Evolutionary conservation across 2,329 filamentous ascomycete genomes (phyloP).

Genomic region (Aureobasidium sp.): DNA sequence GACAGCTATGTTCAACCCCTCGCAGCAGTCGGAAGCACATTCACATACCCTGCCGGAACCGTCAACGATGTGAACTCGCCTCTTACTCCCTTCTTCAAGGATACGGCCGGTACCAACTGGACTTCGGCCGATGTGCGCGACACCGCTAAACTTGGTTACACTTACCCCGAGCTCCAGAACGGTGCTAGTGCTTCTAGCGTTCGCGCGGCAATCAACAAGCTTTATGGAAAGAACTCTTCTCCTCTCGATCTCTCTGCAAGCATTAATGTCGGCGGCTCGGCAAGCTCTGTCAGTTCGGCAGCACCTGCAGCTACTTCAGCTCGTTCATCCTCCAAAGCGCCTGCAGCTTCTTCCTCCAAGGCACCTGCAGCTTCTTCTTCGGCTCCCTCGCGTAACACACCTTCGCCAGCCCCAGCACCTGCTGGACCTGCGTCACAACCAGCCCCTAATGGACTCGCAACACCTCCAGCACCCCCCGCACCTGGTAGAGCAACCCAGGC

Average conservation of each 20-base stretch:
- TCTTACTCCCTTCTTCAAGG: constrained; percentile 59
- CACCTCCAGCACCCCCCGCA: not conserved
- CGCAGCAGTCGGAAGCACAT: constrained; percentile 46
- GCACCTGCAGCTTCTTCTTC: not conserved
- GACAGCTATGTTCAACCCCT: constrained; percentile 55
- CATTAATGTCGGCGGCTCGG: constrained; percentile 30
- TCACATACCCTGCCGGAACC: constrained; percentile 47
- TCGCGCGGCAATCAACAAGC: constrained; percentile 46
- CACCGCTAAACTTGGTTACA: constrained; percentile 59
- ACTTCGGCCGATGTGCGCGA: constrained; percentile 54
- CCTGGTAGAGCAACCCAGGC: not conserved
- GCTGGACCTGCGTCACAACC: not conserved
- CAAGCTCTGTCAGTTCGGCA: not conserved
- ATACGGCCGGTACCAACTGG: constrained; percentile 54
- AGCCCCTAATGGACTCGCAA: not conserved
- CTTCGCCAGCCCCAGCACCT: too few relatives aligned
- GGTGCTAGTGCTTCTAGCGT: constrained; percentile 34
- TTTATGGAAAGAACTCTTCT: constrained; percentile 35
- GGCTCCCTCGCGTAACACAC: too few relatives aligned
- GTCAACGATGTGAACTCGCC: constrained; percentile 30
- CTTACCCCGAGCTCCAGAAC: constrained; percentile 57
- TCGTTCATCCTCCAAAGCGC: not conserved
- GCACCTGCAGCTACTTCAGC: not conserved
- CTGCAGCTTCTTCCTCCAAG: not conserved
- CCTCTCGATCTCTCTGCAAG: not conserved